These are phyloP conservation scores for Fusarium lateritium DNA, from an alignment of 2,329 filamentous ascomycete genomes.

Conservation along the genomic window DNA sequence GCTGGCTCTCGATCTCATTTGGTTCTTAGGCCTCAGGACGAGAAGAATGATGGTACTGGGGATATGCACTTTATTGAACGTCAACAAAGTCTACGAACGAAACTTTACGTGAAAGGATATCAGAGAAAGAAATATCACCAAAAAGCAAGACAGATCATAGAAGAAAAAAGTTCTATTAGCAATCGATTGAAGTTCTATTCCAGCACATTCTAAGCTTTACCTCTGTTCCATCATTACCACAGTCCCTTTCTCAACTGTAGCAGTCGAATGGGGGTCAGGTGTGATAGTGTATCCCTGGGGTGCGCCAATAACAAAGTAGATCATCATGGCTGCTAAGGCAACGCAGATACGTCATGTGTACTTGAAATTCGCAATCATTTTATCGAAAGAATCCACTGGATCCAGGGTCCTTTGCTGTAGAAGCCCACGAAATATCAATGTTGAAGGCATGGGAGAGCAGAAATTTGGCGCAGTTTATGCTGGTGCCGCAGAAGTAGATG, in stretches of 20 bases:
- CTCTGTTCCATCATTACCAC: not conserved
- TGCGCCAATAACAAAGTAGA: conserved; percentile 43
- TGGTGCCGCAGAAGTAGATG: conserved; percentile 47
- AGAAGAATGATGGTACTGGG: no score
- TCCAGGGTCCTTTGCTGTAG: conserved; percentile 44
- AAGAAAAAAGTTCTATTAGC: no score
- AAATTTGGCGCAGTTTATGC: conserved; percentile 43
- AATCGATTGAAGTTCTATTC: not conserved
- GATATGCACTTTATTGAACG: no score
- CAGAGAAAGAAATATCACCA: no score
- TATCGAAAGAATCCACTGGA: conserved; percentile 48
- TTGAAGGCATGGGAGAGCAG: conserved; percentile 43
- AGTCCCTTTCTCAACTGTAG: conserved; percentile 2
- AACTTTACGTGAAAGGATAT: no score
- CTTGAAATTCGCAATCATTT: conserved; percentile 62
- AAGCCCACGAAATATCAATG: conserved; percentile 45
- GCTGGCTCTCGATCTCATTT: no score
- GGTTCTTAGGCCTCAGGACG: no score
- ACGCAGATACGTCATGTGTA: conserved; percentile 47
- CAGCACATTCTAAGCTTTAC: not conserved
- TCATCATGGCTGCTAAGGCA: conserved; percentile 37
- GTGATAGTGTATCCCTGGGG: conserved; percentile 39
- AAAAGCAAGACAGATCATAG: no score
- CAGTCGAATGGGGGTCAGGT: conserved; percentile 33
- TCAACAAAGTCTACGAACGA: no score